A percentile compares a stretch with the other conserved stretches of the same genome.
phyloP scores from a whole-genome alignment of 192 early-diverging fungal species.

The Podila epigama region DNA sequence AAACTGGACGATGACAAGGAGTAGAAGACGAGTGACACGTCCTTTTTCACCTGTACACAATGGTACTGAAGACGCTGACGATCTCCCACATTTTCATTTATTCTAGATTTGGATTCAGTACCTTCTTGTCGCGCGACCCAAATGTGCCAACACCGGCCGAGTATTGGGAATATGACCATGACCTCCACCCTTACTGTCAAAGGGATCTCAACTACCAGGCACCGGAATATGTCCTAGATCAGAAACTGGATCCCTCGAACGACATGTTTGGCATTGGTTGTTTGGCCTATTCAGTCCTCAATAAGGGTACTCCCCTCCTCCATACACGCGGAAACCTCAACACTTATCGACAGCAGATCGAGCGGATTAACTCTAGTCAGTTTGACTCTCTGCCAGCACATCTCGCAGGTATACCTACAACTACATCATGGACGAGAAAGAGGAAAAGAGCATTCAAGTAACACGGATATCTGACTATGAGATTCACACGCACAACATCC shows the following conservation, averaged over 20 bases:
- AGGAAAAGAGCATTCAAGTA: background rate
- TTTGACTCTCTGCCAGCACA: slow-evolving; percentile 61
- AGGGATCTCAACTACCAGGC: slow-evolving; percentile 61
- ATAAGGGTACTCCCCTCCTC: slow-evolving; percentile 70
- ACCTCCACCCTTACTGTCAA: slow-evolving; percentile 64
- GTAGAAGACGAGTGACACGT: too few relatives aligned
- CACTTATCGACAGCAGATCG: slow-evolving; percentile 66
- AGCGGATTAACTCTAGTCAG: slow-evolving; percentile 45
- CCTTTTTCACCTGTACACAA: background rate
- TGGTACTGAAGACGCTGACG: background rate
- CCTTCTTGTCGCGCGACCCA: slow-evolving; percentile 54
- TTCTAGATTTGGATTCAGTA: slow-evolving; percentile 71
- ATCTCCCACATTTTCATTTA: background rate
- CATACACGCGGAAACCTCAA: slow-evolving; percentile 69
- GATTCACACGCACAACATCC: too few relatives aligned
- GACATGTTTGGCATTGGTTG: slow-evolving; percentile 87
- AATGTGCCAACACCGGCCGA: slow-evolving; percentile 30
- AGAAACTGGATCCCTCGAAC: slow-evolving; percentile 55
- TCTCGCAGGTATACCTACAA: slow-evolving; percentile 51
- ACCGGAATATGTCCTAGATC: slow-evolving; percentile 75
- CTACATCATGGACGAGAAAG: background rate
- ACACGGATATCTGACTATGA: background rate
- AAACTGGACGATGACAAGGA: too few relatives aligned
- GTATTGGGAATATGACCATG: slow-evolving; percentile 64
- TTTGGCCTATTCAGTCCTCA: slow-evolving; percentile 74